Base-by-base conservation (phyloP, 768 basidiomycete species). In the Leccinellum luteum region DNA sequence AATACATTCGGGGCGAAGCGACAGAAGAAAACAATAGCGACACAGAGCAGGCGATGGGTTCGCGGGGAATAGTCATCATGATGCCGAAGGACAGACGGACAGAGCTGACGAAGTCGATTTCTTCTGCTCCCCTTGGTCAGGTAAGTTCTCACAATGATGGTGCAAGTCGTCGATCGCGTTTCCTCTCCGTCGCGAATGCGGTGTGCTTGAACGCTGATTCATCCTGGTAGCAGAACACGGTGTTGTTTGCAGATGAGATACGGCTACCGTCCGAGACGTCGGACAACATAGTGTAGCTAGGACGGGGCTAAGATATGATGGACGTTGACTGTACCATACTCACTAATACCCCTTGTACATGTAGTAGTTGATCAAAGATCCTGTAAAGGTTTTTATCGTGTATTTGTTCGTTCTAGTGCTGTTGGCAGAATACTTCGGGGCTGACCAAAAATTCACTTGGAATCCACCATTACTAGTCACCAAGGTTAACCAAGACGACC, bases 1-100 rank as follows among this genome's bases (percentile, higher is more conserved):
- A 3, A 1, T 66, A 65, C 10, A 12, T 63, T 12, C 55, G 55
- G 1, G 55, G 21, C 30, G 43, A 34, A 32, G 4, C 17, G 3
- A 17, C 17, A 12, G 2, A 15, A 12, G 2, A 15, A 5, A 25
- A 48, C 21, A 25, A n/a, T n/a, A 4, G n/a, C 27, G 9, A n/a
- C 25, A 28, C 47, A 28, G 27, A 27, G 17, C 47, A 27, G 4
- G 25, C 4, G 45, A 27, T 17, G 4, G 45, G 14, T 2, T 27
- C 47, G 44, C 27, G 27, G 27, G 47, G 8, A 17, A 12, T 21
- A 15, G 45, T n/a, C 47, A 28, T 48, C 9, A 28, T 48, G 47
- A n/a, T n/a, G 15, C 14, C 47, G 13, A 48, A 2, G 25, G 47
- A 48, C 47, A 45, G 27, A n/a, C 47, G 10, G 9, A 28, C 12